These are phyloP conservation scores for Talaromyces verruculosus DNA, from an alignment of 2,329 filamentous ascomycete species.

Conservation along the genomic window DNA sequence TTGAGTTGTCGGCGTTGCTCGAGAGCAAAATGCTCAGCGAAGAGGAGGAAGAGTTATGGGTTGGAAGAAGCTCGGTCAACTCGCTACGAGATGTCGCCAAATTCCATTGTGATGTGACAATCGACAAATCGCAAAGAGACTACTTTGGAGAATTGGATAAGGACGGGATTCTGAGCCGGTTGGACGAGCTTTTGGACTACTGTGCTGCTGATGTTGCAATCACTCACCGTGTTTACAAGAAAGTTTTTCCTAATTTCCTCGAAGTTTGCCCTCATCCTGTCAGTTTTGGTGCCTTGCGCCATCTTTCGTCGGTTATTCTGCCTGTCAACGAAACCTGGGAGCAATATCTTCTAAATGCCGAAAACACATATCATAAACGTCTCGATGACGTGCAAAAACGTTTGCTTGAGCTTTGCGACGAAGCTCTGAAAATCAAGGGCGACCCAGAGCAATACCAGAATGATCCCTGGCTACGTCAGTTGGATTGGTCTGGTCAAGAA, in stretches of 20 bases:
- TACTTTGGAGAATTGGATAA: slow-evolving; percentile 82
- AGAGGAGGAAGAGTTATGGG: slow-evolving; percentile 94
- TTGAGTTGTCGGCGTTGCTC: slow-evolving; percentile 70
- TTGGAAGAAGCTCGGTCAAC: slow-evolving; percentile 90
- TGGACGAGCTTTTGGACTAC: slow-evolving; percentile 86
- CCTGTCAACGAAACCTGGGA: slow-evolving; percentile 89
- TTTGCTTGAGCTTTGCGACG: slow-evolving; percentile 70
- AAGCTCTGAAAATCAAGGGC: slow-evolving; percentile 72
- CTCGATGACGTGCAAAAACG: slow-evolving; percentile 76
- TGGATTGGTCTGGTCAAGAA: slow-evolving; percentile 95
- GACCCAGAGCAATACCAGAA: slow-evolving; percentile 67
- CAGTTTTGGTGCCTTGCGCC: slow-evolving; percentile 89
- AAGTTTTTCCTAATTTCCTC: slow-evolving; percentile 87
- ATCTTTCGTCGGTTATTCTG: slow-evolving; percentile 89
- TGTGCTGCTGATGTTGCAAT: slow-evolving; percentile 92
- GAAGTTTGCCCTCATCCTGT: slow-evolving; percentile 93
- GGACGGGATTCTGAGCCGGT: slow-evolving; percentile 64
- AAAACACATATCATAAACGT: slow-evolving; percentile 76
- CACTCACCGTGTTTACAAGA: slow-evolving; percentile 91
- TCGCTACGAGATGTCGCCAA: slow-evolving; percentile 93
- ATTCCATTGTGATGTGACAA: slow-evolving; percentile 87
- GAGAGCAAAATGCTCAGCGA: slow-evolving; percentile 66
- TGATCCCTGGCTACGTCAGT: slow-evolving; percentile 88
- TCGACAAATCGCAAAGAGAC: slow-evolving; percentile 85
- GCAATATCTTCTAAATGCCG: slow-evolving; percentile 76